Base-by-base conservation (phyloP, 1,284 basidiomycete genomes). In the Fomitopsis palustris region DNA sequence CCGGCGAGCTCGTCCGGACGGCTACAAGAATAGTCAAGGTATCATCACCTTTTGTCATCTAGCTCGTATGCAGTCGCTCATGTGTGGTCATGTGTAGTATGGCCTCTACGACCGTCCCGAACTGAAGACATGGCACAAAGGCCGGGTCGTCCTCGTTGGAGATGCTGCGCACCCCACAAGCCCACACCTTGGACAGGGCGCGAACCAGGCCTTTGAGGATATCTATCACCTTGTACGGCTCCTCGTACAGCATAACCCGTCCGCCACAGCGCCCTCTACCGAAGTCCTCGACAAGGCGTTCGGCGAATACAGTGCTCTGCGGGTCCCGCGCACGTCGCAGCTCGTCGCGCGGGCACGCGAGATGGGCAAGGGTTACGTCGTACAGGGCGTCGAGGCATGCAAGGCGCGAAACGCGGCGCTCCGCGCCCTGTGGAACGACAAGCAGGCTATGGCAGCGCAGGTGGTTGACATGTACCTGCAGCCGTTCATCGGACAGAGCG, bases 161-260 rank as follows among this genome's bases (percentile, higher is more conserved):
- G 73, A 75, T 53, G 73, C 73, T 12, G 73, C 73, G 4, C 73
- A 75, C 56, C 73, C 73, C 8, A 74, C 73, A 3, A 72, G 70
- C 55, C 72, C 72, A 78, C 79, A 81, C 63, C 73, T 81, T n/a
- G 79, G 79, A 1, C 80, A 81, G 68, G 79, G 79, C 25, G 78
- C 80, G 6, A 81, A 80, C 63, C 79, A 80, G 63, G 76, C 79
- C 0, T 75, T 80, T 58, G 78, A 80, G 60, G 80, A 81, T 63
- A 66, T 77, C 45, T 77, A 75, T 56, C 72, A 74, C 58, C 70
- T 81, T 19, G 68, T 74, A 12, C 70, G 71, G 2, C 69, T 76
- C 7, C 71, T 81, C 5, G 54, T 63, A 23, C 64, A 73, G 53
- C 64, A 77, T 64, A 75, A 77, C 59, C 69, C 74, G 0, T 60